Conservation (phyloP, 192 early-diverging fungal genomes). For the Coemansia sp. region DNA sequence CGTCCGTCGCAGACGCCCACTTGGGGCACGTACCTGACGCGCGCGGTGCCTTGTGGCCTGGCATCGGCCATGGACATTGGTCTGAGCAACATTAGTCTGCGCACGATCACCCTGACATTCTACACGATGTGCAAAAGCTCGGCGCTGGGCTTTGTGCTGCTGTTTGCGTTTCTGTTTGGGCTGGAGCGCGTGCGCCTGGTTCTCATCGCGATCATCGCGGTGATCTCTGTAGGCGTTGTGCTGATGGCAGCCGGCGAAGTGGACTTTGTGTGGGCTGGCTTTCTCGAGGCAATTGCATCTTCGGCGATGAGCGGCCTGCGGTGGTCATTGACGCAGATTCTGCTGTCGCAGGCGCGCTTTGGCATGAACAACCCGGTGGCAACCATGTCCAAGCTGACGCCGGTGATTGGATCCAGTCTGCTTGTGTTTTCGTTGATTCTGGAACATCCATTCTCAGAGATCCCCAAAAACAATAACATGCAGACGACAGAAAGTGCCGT, state of each 20-base stretch:
- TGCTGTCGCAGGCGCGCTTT: conserved; percentile 70
- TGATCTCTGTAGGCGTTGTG: conserved; percentile 79
- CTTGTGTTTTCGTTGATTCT: conserved; percentile 63
- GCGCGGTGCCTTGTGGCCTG: conserved; percentile 83
- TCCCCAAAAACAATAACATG: conserved; percentile 35
- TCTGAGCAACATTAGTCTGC: conserved; percentile 81
- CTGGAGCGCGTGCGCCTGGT: conserved; percentile 75
- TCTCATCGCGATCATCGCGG: conserved; percentile 70
- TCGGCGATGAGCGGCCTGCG: conserved; percentile 84
- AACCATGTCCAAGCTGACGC: conserved; percentile 79
- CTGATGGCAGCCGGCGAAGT: conserved; percentile 88
- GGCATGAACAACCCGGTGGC: conserved; percentile 89
- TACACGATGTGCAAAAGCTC: conserved; percentile 91
- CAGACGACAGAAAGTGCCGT: conserved; percentile 14
- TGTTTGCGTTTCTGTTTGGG: conserved; percentile 89
- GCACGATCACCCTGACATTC: conserved; percentile 87
- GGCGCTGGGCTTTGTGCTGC: conserved; percentile 70
- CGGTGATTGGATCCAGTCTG: conserved; percentile 71
- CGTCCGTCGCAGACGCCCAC: conserved; percentile 62
- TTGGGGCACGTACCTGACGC: conserved; percentile 60
- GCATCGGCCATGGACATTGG: conserved; percentile 91
- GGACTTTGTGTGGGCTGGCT: conserved; percentile 74
- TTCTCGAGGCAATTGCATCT: conserved; percentile 75
- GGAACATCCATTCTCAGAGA: conserved; percentile 58
- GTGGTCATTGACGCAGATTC: conserved; percentile 86